Base-by-base conservation (phyloP, 768 basidiomycete genomes). In the Ramaria sp. region DNA sequence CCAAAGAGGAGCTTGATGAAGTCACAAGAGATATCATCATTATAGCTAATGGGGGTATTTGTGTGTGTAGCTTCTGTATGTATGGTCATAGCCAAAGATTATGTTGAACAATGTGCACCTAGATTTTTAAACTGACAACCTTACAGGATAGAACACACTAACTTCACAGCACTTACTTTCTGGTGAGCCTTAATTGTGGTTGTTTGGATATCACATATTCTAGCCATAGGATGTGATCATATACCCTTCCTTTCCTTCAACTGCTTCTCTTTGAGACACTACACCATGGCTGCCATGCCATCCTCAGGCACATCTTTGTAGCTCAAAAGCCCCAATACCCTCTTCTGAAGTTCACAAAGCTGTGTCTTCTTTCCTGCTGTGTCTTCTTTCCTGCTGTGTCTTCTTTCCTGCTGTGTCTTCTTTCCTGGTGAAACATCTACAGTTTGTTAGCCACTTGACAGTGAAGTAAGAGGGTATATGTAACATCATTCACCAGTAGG, bases 1-100 rank as follows among this genome's bases (percentile, higher is more conserved):
- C 49, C 49, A 51, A 51, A 51, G 24, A 51, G 24, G 19, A 51
- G 24, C 19, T 51, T 24, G 24, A 51, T 51, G 49, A 51, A 51
- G 12, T 51, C 49, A 17, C 49, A 19, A 6, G 49, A 51, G 49
- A 51, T 51, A 6, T 51, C 49, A 24, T 51, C 49, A 24, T 24
- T 9, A 24, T 51, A 24, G 20, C 6, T 51, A 9, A 51, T 51
- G 9, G 49, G 49, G 6, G 20, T 30, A 33, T 51, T 51, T 9
- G 49, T 24, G 6, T 51, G 49, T 10, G 24, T 51, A 17, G 49
- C 15, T 7, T 51, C 49, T 19, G 49, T 51, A 27, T 19, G 49
- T 27, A 51, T 27, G 7, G 49, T 51, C 20, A 51, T 24, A 19
- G 49, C 31, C 6, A 51, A 30, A 7, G 49, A 51, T 7, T 7